Evolutionary conservation across 768 basidiomycete species (phyloP).

Genomic region (Pulveroboletus sp.): DNA sequence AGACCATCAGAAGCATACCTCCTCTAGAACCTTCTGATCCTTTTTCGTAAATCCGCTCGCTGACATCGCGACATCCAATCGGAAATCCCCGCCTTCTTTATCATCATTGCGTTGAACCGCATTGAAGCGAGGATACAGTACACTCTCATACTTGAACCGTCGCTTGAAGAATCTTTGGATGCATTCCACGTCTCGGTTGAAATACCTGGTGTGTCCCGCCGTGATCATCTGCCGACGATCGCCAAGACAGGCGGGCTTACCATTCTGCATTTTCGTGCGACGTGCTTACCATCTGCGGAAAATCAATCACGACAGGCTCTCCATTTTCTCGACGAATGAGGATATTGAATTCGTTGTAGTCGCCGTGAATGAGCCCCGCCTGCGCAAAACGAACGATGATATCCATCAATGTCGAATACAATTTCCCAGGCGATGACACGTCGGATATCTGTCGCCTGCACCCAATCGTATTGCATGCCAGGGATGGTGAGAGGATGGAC

Average conservation of each 20-base stretch:
- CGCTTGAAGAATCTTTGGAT: constrained; percentile 90
- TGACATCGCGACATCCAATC: constrained; percentile 86
- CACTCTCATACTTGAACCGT: constrained; percentile 90
- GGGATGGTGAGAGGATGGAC: constrained; percentile 20
- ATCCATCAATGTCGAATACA: constrained; percentile 93
- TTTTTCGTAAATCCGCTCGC: constrained; percentile 91
- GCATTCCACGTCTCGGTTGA: constrained; percentile 97
- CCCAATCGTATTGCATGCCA: neutral
- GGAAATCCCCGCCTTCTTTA: constrained; percentile 53
- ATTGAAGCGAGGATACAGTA: constrained; percentile 83
- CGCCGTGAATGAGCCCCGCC: constrained; percentile 96
- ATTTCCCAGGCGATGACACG: constrained; percentile 79
- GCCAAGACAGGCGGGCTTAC: constrained; percentile 41
- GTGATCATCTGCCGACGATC: constrained; percentile 11
- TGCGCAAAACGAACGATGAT: constrained; percentile 92
- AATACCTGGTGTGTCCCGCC: constrained; percentile 66
- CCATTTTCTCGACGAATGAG: constrained; percentile 75
- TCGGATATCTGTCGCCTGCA: constrained; percentile 82
- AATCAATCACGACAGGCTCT: constrained; percentile 93
- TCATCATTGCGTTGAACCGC: constrained; percentile 30
- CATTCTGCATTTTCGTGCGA: constrained; percentile 97
- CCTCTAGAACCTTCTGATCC: constrained; percentile 79
- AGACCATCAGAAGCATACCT: constrained; percentile 51
- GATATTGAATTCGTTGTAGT: constrained; percentile 99
- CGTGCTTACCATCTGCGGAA: constrained; percentile 99